phyloP scores from a whole-genome alignment of 805 yeast species.

The Candida maris region DNA sequence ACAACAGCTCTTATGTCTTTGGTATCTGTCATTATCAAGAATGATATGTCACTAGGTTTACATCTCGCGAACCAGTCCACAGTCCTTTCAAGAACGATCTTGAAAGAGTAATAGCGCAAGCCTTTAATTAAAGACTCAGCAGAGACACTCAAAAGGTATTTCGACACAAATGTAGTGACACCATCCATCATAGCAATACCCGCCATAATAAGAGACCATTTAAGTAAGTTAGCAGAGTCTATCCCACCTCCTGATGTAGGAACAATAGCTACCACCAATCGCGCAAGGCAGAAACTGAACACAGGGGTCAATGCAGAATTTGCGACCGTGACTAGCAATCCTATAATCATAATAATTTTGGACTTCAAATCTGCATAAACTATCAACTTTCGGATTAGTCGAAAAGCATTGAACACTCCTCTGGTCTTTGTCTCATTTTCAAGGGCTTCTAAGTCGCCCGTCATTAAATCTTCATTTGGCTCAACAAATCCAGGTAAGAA shows the following conservation, averaged over 20 bases:
- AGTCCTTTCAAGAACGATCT: conserved; percentile 47
- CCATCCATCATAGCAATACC: conserved; percentile 66
- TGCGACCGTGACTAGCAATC: conserved; percentile 48
- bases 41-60: conserved; percentile 51
- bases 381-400: conserved; percentile 20
- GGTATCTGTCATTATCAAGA: conserved; percentile 74
- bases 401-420: conserved; percentile 29
- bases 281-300: conserved; percentile 75
- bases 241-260: conserved; percentile 36
- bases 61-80: conserved; percentile 48
- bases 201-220: conserved; percentile 70
- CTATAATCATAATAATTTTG: conserved; percentile 37
- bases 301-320: conserved; percentile 71
- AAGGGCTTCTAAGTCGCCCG: conserved; percentile 10
- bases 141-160: conserved; percentile 47
- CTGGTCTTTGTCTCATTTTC: conserved; percentile 20
- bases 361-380: neutral
- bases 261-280: conserved; percentile 60
- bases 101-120: conserved; percentile 49
- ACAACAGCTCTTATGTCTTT: conserved; percentile 70
- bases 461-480: neutral
- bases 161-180: conserved; percentile 46
- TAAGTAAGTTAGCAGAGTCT: conserved; percentile 31
- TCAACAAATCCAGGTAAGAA: neutral
- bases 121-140: conserved; percentile 66